Evolutionary conservation across 2,329 filamentous ascomycete species (phyloP), one percentile per base, ranked within the genome.

Genomic region (Clonostachys rhizophaga): DNA sequence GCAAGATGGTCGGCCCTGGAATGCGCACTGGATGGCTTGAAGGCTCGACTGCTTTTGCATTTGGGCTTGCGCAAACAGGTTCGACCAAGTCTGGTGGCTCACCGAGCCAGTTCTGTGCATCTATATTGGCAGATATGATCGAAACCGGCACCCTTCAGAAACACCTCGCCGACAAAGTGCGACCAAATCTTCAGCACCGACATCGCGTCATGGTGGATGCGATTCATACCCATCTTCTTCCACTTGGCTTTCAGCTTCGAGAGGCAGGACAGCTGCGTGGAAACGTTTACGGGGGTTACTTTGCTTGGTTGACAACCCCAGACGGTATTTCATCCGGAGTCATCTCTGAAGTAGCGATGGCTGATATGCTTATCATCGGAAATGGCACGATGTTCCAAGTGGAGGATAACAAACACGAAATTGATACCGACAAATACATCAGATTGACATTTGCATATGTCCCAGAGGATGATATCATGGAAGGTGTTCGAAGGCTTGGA

Each of bases 1-100:
- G 84, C 62, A 99, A 99, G 65, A 83, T 97, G 35, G 78, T 83
- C 30, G 90, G 83, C 0, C 91, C 92, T 0, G 94, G 92, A 1
- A 67, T 87, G 44, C 77, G 92, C 12, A 91, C 88, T 0, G 92
- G 92, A n/a, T 97, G 91, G 91, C 80, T 84, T 2, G 90, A 96
- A 62, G 86, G 79, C 1, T 84, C 82, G 6, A 70, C 75, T 0
- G 72, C 68, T 36, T 76, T 81, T 55, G 70, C 68, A 3, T 59
- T 67, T 45, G 81, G 79, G 0, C 55, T 81, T 1, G 67, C 74
- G 13, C 71, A 76, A 54, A 79, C 76, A 17, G 79, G 76, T 1
- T 70, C 73, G 2, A 78, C 77, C 17, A 64, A 69, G 34, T 78
- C 75, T 3, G 83, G 83, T 34, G 83, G 83, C 11, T 73, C 79